Percentiles rank a stretch among this genome's conserved stretches.
These are phyloP conservation scores for Globisporangium rhizosaccharum DNA, from an alignment of 352 stramenopile genomes.

Conservation along the genomic window DNA sequence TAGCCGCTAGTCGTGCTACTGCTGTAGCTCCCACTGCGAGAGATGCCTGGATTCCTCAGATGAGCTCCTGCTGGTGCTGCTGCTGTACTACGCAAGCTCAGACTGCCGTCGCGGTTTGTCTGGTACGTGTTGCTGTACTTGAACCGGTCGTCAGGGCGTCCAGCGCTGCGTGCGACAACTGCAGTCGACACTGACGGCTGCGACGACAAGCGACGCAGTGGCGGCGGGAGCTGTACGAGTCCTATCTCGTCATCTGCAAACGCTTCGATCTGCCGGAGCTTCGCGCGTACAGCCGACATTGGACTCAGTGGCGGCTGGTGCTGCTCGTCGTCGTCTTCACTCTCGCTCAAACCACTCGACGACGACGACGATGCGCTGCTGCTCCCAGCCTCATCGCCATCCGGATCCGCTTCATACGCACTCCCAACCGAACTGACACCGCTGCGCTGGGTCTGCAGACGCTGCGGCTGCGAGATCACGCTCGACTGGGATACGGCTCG, in stretches of 20 bases:
- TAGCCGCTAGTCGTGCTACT: background rate
- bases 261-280: conserved; percentile 12
- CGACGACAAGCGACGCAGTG: background rate
- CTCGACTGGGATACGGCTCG: conserved; percentile 8
- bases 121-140: conserved; percentile 66
- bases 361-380: conserved; percentile 9
- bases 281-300: conserved; percentile 10
- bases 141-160: conserved; percentile 30
- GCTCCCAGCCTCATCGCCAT: conserved; percentile 17
- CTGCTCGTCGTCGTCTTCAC: conserved; percentile 4
- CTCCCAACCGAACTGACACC: conserved; percentile 5
- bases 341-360: conserved; percentile 12
- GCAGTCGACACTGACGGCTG: conserved; percentile 9
- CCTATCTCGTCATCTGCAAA: conserved; percentile 31
- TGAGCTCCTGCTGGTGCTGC: background rate
- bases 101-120: conserved; percentile 19
- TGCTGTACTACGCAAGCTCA: background rate
- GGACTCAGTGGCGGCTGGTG: background rate
- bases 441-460: conserved; percentile 2
- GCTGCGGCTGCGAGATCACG: conserved; percentile 5
- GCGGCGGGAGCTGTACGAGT: conserved; percentile 31
- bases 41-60: background rate
- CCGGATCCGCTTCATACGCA: conserved; percentile 6
- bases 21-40: background rate
- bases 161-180: conserved; percentile 27